Evolutionary conservation across 305 asterid species (phyloP), one percentile per base, ranked within the genome.

Genomic region (Fraxinus nigra): DNA sequence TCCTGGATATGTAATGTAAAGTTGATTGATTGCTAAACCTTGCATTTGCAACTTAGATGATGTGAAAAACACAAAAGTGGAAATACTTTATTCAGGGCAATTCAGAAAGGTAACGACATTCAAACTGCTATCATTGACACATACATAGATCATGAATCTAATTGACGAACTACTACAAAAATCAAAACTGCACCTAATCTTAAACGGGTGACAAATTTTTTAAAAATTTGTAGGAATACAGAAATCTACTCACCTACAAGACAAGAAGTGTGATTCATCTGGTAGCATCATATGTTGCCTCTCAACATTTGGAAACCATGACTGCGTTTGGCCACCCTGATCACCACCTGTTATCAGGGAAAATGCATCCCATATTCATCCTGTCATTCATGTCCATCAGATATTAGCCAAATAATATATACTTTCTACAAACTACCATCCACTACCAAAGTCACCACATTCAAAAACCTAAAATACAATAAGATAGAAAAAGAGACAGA

Each of bases 231-330:
- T 26, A 72, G 46, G 4, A 77, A 3, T 6, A 28, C 16, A 78
- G 76, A 61, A 10, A 43, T 24, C 18, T 82, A 87, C 91, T 80
- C 81, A 92, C 97, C 90, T 84, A 69, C 76, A 88, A 79, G 84
- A 38, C 77, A 89, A 74, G 86, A 88, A 86, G 80, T 87, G 87
- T 78, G 95, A 83, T 59, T 87, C 90, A 40, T 80, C 85, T 3
- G 91, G 84, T 63, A 89, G 87, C 26, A 85, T 81, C 86, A 88
- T 85, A 28, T 84, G 89, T 73, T 86, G 93, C 84, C 76, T 83
- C 70, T 93, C 94, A 75, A 79, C 84, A 40, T 79, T 79, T 4
- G 88, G 91, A 80, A 85, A 83, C 93, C 93, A 92, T 0, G 89
- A 79, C 75, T 82, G 87, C 20, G 87, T 83, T 22, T 84, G 87